These are phyloP conservation scores for Dentipellis fragilis DNA, from an alignment of 768 basidiomycete species.

Conservation along the genomic window DNA sequence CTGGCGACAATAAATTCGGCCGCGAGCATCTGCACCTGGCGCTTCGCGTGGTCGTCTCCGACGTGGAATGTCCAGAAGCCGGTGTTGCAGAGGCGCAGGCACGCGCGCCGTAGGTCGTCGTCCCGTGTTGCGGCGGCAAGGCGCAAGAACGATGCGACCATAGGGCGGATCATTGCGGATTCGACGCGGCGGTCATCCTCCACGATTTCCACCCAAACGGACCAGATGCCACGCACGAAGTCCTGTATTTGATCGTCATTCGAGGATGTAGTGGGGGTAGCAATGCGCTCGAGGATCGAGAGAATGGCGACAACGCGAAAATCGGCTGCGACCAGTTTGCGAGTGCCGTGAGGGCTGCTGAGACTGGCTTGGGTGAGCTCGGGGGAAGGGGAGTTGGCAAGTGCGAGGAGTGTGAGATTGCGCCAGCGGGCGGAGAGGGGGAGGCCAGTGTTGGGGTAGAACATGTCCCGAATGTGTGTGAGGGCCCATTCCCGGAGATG, in stretches of 20 bases:
- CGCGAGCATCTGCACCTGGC: conserved; percentile 24
- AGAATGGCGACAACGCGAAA: conserved; percentile 9
- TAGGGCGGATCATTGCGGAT: conserved; percentile 19
- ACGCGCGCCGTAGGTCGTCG: conserved; percentile 3
- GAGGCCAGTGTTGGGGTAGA: conserved; percentile 1
- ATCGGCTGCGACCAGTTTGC: conserved; percentile 4
- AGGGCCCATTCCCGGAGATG: conserved; percentile 9
- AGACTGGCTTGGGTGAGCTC: not conserved
- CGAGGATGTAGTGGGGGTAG: not conserved
- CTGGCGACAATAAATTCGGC: conserved; percentile 23
- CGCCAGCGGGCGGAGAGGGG: conserved; percentile 8
- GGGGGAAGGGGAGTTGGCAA: conserved; percentile 6
- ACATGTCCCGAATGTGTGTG: conserved; percentile 7
- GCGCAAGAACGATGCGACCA: conserved; percentile 35
- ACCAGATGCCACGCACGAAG: conserved; percentile 25
- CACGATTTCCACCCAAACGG: conserved; percentile 25
- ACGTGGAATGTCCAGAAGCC: conserved; percentile 15
- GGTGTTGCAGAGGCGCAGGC: conserved; percentile 11
- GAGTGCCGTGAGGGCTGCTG: not conserved
- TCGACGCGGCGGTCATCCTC: conserved; percentile 7
- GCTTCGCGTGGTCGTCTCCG: conserved; percentile 9
- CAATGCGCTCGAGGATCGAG: conserved; percentile 7
- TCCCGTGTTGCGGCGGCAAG: conserved; percentile 29
- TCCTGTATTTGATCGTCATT: not conserved
- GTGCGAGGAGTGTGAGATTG: conserved; percentile 10